Percentiles rank a stretch among this genome's conserved stretches.
Conservation (phyloP, 129 eudicot species). For the Flaveria trinervia region DNA sequence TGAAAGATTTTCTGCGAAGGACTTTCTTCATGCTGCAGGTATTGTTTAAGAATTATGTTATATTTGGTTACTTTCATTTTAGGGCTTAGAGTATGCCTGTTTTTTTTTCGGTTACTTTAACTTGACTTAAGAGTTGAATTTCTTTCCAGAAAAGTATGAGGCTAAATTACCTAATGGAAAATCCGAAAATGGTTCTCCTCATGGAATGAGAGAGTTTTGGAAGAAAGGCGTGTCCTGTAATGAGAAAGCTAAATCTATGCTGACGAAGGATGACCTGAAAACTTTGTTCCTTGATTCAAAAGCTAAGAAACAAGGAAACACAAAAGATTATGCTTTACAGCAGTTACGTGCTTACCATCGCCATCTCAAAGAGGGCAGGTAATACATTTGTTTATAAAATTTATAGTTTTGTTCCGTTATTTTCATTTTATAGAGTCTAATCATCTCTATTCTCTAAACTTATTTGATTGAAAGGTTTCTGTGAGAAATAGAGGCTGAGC, state of each 20-base stretch:
- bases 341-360: slow-evolving; percentile 68
- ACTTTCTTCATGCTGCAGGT: slow-evolving; percentile 59
- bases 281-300: slow-evolving; percentile 30
- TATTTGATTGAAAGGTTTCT: background rate
- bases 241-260: slow-evolving; percentile 38
- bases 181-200: slow-evolving; percentile 37
- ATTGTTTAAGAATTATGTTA: slow-evolving; percentile 1
- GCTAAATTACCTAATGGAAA: slow-evolving; percentile 41
- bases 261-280: slow-evolving; percentile 38
- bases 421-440: background rate
- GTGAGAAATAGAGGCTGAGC: slow-evolving; percentile 15
- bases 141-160: slow-evolving; percentile 48
- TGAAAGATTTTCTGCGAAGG: slow-evolving; percentile 41
- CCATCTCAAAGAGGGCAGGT: slow-evolving; percentile 83
- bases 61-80: slow-evolving; percentile 2
- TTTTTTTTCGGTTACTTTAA: slow-evolving; percentile 14
- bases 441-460: background rate
- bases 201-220: slow-evolving; percentile 40
- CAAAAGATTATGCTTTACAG: slow-evolving; percentile 40
- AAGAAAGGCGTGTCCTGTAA: slow-evolving; percentile 34
- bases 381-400: slow-evolving; percentile 27
- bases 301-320: slow-evolving; percentile 29
- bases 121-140: slow-evolving; percentile 19
- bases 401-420: background rate
- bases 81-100: slow-evolving; percentile 8